Conservation (phyloP, 2,329 filamentous ascomycete genomes). For the Microdochium bolleyi region DNA sequence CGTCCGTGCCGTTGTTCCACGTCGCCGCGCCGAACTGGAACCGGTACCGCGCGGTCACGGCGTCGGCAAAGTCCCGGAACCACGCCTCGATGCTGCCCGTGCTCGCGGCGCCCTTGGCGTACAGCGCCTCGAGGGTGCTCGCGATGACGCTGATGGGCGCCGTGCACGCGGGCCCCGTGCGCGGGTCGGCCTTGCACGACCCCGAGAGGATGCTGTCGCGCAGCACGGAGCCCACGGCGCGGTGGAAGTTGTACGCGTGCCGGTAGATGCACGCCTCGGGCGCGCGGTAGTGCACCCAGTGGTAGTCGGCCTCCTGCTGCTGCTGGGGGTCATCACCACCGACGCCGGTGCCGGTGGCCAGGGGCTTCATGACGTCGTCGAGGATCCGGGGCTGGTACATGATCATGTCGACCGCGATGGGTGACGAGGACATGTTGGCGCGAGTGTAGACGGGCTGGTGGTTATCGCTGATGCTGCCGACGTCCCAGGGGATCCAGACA, state of each 20-base stretch:
- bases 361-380: neutral
- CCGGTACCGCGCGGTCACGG: slow-evolving; percentile 5
- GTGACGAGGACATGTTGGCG: neutral
- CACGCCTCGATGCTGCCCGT: neutral
- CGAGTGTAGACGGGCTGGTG: neutral
- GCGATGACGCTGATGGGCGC: neutral
- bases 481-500: neutral
- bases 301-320: slow-evolving; percentile 5
- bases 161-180: neutral
- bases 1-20: slow-evolving; percentile 3
- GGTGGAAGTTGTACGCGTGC: slow-evolving; percentile 6
- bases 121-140: neutral
- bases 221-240: slow-evolving; percentile 6
- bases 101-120: neutral
- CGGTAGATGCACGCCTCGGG: slow-evolving; percentile 12
- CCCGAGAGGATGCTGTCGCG: neutral
- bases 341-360: neutral
- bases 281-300: slow-evolving; percentile 1
- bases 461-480: too few species aligned
- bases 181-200: neutral
- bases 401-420: neutral
- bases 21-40: slow-evolving; percentile 7
- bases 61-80: slow-evolving; percentile 1
- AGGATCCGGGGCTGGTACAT: slow-evolving; percentile 1
- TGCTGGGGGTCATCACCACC: neutral